Evolutionary conservation across 2,329 filamentous ascomycete genomes (phyloP), one percentile per base, ranked within the genome.

Genomic region (Colletotrichum orchidophilum): DNA sequence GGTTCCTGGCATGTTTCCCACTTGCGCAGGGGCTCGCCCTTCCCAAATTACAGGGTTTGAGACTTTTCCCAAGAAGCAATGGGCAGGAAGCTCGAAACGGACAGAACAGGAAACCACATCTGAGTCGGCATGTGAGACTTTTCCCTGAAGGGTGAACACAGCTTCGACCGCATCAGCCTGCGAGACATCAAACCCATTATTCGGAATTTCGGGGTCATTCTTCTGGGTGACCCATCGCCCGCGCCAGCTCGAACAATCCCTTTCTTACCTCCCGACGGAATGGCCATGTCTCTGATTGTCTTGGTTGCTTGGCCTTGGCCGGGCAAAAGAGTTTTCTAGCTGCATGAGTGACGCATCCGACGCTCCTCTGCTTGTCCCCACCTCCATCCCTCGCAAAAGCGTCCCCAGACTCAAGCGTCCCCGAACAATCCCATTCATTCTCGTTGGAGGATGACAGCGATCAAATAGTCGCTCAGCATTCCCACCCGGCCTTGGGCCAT

Each of bases 251-350:
- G 54, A 59, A 58, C 69, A 71, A 69, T 69, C 64, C 64, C 64
- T 71, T 69, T 71, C 64, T 71, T 71, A 58, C 64, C 69, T 59
- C 42, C 13, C 26, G 24, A 42, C 50, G 65, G 65, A 71, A 71
- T 60, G 31, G 7, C 29, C 8, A 52, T 59, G 69, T 69, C 64
- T 68, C 53, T 55, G 3, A 3, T n/a, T 46, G 39, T 21, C 21
- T 49, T 27, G 27, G 13, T n/a, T 52, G 42, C 59, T 50, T 46
- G 27, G 15, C 46, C 63, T 54, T 61, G 62, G 62, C 50, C n/a
- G 39, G 50, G 24, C n/a, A 58, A 50, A 62, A 46, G 31, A 29
- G 4, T 67, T 46, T 63, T 68, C 58, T 67, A 53, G 57, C 63
- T 63, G 63, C 63, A 62, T 58, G 46, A 31, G 13, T 39, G 15